Evolutionary conservation across 2,329 filamentous ascomycete genomes (phyloP).

Genomic region (Scleromitrula shiraiana): DNA sequence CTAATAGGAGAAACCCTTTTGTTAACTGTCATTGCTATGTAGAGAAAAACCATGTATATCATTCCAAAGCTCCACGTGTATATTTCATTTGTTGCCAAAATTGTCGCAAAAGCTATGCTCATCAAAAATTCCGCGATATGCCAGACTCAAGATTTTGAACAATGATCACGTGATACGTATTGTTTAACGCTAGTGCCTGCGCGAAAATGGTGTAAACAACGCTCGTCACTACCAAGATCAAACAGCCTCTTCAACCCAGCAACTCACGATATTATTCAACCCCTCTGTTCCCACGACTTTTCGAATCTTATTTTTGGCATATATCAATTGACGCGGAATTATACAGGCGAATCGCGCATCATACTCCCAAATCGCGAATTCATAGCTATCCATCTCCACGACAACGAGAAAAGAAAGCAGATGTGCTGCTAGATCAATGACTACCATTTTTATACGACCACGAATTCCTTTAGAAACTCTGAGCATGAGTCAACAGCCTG

Average conservation of each 20-base stretch:
- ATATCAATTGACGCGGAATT: conserved; percentile 23
- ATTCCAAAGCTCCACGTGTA: too few relatives aligned
- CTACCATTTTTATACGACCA: conserved; percentile 54
- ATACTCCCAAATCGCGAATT: not conserved
- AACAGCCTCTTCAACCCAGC: not conserved
- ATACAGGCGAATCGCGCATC: conserved; percentile 13
- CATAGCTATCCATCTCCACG: conserved; percentile 4
- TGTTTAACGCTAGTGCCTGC: conserved; percentile 28
- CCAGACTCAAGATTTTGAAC: too few relatives aligned
- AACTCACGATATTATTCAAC: not conserved
- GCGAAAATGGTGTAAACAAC: conserved; percentile 27
- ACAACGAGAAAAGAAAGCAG: conserved; percentile 14
- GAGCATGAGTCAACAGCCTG: conserved; percentile 56
- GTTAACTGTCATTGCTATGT: too few relatives aligned
- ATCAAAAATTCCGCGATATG: too few relatives aligned
- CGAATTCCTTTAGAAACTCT: conserved; percentile 57
- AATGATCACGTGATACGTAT: too few relatives aligned
- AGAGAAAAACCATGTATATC: too few relatives aligned
- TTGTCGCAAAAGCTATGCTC: too few relatives aligned
- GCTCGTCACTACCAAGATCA: conserved; percentile 5
- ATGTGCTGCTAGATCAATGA: conserved; percentile 48
- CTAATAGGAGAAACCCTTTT: too few relatives aligned
- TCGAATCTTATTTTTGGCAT: not conserved
- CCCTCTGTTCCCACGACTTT: not conserved
- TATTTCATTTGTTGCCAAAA: too few relatives aligned